These are phyloP conservation scores for Russula virescens DNA, from an alignment of 768 basidiomycete genomes.

Conservation along the genomic window DNA sequence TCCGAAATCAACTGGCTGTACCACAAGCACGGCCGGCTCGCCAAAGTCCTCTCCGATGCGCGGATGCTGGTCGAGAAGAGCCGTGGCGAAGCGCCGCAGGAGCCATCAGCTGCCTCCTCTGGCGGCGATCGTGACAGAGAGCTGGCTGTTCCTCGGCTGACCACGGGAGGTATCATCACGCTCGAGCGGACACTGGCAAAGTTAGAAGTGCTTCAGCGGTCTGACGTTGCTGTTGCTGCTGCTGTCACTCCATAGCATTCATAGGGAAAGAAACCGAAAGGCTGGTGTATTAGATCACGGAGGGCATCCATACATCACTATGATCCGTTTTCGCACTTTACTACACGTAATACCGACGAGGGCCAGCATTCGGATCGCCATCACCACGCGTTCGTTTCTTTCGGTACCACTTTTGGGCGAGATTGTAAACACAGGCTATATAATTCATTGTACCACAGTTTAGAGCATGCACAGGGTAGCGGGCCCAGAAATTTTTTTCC, in stretches of 20 bases:
- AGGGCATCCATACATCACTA: slow-evolving; percentile 13
- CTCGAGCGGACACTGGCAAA: slow-evolving; percentile 69
- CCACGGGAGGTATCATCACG: slow-evolving; percentile 72
- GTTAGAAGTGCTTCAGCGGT: slow-evolving; percentile 42
- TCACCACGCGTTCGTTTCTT: slow-evolving; percentile 6
- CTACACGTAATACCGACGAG: background rate
- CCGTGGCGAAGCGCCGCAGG: slow-evolving; percentile 28
- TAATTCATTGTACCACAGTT: background rate
- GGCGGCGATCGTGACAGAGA: slow-evolving; percentile 31
- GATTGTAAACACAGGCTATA: background rate
- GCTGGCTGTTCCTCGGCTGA: slow-evolving; percentile 66
- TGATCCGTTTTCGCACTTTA: background rate
- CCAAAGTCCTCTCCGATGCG: slow-evolving; percentile 62
- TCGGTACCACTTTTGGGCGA: background rate
- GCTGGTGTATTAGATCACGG: background rate
- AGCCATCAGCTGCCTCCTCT: slow-evolving; percentile 23
- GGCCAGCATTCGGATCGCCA: background rate
- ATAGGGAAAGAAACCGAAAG: background rate
- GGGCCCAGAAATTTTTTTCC: background rate
- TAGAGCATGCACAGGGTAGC: background rate
- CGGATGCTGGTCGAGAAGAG: slow-evolving; percentile 64
- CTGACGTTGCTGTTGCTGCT: too few species aligned
- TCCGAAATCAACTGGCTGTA: slow-evolving; percentile 73
- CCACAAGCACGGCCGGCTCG: slow-evolving; percentile 53
- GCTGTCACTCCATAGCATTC: slow-evolving; percentile 4